A percentile compares a stretch with the other conserved stretches of the same genome.
Evolutionary conservation across 2,329 filamentous ascomycete species (phyloP).

Genomic region (Aphanoascus verrucosus): DNA sequence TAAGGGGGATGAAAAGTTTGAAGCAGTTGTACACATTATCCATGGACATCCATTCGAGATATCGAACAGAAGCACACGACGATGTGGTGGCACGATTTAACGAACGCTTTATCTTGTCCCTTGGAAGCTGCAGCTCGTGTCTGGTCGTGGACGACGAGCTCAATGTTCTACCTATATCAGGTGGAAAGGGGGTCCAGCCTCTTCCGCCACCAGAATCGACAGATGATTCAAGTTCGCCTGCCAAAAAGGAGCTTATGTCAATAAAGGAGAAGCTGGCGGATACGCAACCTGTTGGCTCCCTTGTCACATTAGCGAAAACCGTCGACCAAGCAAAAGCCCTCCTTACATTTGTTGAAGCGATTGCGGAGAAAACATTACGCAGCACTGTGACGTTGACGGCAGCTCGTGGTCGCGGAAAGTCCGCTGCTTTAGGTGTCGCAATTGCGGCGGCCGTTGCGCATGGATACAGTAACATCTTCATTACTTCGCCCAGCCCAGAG

Average conservation of each 20-base stretch:
- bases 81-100: slow-evolving; percentile 96
- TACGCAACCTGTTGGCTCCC: slow-evolving; percentile 70
- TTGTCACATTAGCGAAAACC: slow-evolving; percentile 77
- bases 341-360: slow-evolving; percentile 92
- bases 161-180: slow-evolving; percentile 93
- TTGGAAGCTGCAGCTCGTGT: slow-evolving; percentile 90
- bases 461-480: slow-evolving; percentile 98
- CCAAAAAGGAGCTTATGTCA: slow-evolving; percentile 63
- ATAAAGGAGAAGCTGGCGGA: slow-evolving; percentile 84
- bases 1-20: slow-evolving; percentile 94
- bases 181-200: slow-evolving; percentile 77
- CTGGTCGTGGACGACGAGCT: slow-evolving; percentile 95
- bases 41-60: slow-evolving; percentile 96
- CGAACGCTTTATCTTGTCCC: slow-evolving; percentile 87
- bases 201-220: slow-evolving; percentile 67
- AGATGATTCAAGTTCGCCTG: slow-evolving; percentile 57
- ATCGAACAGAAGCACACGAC: slow-evolving; percentile 88
- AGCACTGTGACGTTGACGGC: slow-evolving; percentile 92
- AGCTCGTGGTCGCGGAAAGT: slow-evolving; percentile 90
- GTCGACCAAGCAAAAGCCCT: slow-evolving; percentile 94
- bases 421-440: slow-evolving; percentile 85
- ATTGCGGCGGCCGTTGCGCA: slow-evolving; percentile 90
- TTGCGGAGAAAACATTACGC: slow-evolving; percentile 86
- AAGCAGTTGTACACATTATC: slow-evolving; percentile 94
- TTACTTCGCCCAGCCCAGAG: slow-evolving; percentile 93